Percentiles rank a stretch among this genome's conserved stretches.
Evolutionary conservation across 495 filamentous ascomycete species (phyloP).

Genomic region (Articulospora tetracladia): DNA sequence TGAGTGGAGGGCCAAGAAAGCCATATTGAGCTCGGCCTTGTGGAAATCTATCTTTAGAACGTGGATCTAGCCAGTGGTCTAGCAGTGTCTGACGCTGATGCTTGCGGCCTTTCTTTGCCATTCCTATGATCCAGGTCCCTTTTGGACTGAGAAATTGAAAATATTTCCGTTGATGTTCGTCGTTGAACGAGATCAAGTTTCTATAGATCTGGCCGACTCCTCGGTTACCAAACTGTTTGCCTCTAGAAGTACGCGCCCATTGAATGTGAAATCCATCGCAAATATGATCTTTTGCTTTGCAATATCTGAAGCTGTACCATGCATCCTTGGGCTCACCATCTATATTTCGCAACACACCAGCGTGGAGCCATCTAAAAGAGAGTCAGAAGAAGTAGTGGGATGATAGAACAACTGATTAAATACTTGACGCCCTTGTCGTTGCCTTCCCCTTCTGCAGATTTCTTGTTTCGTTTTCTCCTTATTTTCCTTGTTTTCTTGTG

Average conservation of each 20-base stretch:
- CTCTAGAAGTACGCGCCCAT: not conserved
- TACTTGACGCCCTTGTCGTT: no score
- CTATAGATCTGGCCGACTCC: constrained; percentile 6
- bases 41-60: constrained; percentile 2
- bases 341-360: constrained; percentile 1
- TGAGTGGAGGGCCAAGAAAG: not conserved
- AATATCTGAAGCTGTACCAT: constrained; percentile 4
- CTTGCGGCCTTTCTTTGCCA: not conserved
- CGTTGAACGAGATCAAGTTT: constrained; percentile 8
- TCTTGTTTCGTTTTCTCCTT: no score
- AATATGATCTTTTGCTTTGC: not conserved
- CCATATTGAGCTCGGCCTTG: not conserved
- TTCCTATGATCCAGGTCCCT: constrained; percentile 4
- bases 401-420: no score
- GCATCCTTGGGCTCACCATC: not conserved
- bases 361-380: constrained; percentile 5
- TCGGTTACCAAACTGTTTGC: not conserved
- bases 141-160: not conserved
- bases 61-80: not conserved
- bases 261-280: not conserved
- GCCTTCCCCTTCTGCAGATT: not conserved
- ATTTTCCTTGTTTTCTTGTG: no score
- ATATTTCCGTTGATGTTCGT: not conserved
- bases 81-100: not conserved
- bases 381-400: no score